Evolutionary conservation across 2,329 filamentous ascomycete species (phyloP), one percentile per base, ranked within the genome.

Genomic region (Botrytis sinoallii): DNA sequence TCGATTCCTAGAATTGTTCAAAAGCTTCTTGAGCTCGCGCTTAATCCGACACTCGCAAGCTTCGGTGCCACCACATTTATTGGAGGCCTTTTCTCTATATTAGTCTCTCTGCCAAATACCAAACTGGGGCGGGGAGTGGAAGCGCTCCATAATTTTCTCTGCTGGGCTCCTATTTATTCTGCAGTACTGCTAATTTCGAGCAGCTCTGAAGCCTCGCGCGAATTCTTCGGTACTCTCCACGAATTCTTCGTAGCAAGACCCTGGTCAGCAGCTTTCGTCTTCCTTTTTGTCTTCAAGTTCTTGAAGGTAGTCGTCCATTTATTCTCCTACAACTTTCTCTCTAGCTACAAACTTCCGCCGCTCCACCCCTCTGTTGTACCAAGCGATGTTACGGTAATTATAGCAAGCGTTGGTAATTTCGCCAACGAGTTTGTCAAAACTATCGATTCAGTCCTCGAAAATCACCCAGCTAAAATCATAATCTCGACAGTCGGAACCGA

Each of bases 301-400:
- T 14, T 76, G 48, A 79, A 79, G 63, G 40, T 77, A 35, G 25
- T 75, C 35, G 74, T 78, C 25, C 74, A 79, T 61, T 64, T 75
- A 6, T 46, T 75, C 8, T 77, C 77, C 1, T 79, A 76, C 64
- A 71, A 68, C 35, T 70, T 71, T 2, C 61, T 71, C 14, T 59
- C 64, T 20, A 29, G 38, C 20, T 68, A 73, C 35, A 57, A 40
- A 46, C 18, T 46, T 18, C 42, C 57, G 25, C 29, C 64, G 16
- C 12, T 32, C 14, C 10, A 72, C 48, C 75, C 77, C 1, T 71
- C 73, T 3, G 20, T 76, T 22, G 46, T 40, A 2, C 52, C 73
- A 10, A 55, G 35, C 42, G 76, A 79, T 74, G 76, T 79, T 29
- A 79, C 77, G 18, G 78, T 78, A 25, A 75, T 79, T 20, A 72